These are phyloP conservation scores for Zopfia rhizophila DNA, from an alignment of 2,329 filamentous ascomycete species.

Conservation along the genomic window DNA sequence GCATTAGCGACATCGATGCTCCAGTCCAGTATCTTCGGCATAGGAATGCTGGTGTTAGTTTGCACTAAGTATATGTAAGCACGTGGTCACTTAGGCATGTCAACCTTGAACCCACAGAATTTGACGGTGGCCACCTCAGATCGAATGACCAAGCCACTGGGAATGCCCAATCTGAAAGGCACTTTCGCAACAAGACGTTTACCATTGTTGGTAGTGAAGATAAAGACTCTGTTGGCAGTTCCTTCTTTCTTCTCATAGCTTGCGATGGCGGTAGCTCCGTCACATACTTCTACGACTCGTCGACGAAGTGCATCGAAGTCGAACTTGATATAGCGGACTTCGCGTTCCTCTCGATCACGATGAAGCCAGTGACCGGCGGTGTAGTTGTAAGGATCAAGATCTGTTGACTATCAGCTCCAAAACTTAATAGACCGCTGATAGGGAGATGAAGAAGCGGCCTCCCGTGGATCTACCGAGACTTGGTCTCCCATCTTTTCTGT, in stretches of 20 bases:
- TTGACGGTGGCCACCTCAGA: constrained; percentile 60
- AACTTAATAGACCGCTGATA: no score
- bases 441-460: no score
- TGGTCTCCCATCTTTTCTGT: no score
- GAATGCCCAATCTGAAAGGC: constrained; percentile 54
- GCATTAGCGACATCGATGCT: constrained; percentile 48
- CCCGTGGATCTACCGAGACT: no score
- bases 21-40: constrained; percentile 57
- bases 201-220: constrained; percentile 54
- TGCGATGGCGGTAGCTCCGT: constrained; percentile 45
- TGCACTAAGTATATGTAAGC: constrained; percentile 42
- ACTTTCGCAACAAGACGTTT: constrained; percentile 53
- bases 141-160: constrained; percentile 47
- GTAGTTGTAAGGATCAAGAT: constrained; percentile 34
- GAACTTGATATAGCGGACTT: constrained; percentile 52
- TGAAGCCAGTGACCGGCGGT: constrained; percentile 49
- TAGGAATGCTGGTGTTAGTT: constrained; percentile 52
- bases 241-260: constrained; percentile 57
- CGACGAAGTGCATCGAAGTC: constrained; percentile 53
- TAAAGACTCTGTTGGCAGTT: constrained; percentile 57
- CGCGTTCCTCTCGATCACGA: constrained; percentile 47
- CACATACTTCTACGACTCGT: constrained; percentile 49
- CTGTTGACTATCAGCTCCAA: no score
- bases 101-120: constrained; percentile 46
- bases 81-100: constrained; percentile 9